Conservation (phyloP, 1,284 basidiomycete species). For the Papiliotrema laurentii region DNA sequence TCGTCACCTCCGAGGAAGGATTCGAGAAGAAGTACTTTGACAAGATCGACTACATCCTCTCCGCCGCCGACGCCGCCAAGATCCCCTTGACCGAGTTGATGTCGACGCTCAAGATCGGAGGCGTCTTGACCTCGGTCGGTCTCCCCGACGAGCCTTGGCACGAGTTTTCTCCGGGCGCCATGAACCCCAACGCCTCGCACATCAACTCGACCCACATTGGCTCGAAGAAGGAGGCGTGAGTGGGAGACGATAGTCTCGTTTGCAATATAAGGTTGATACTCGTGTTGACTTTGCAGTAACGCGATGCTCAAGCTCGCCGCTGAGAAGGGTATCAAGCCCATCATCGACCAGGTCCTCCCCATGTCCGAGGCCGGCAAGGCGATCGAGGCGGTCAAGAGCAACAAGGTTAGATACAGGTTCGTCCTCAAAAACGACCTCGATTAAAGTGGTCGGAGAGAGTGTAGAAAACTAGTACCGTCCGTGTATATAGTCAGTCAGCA, state of each 20-base stretch:
- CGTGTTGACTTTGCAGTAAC: slow-evolving; percentile 11
- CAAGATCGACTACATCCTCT: slow-evolving; percentile 61
- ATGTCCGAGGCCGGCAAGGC: slow-evolving; percentile 58
- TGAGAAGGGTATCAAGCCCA: slow-evolving; percentile 54
- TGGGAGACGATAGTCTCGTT: no score
- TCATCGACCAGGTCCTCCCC: slow-evolving; percentile 51
- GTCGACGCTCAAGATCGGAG: slow-evolving; percentile 54
- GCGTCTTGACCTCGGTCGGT: slow-evolving; percentile 54
- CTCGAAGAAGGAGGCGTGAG: slow-evolving; percentile 56
- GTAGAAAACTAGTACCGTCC: not conserved
- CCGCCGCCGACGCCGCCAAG: slow-evolving; percentile 49
- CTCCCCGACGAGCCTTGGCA: slow-evolving; percentile 50
- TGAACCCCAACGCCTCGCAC: slow-evolving; percentile 18
- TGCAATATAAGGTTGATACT: not conserved
- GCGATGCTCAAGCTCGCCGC: slow-evolving; percentile 60
- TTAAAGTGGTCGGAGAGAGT: not conserved
- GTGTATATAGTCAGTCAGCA: not conserved
- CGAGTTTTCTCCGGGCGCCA: slow-evolving; percentile 19
- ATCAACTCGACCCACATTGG: slow-evolving; percentile 55
- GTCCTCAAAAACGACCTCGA: slow-evolving; percentile 49
- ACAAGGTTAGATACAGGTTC: slow-evolving; percentile 55
- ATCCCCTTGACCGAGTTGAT: slow-evolving; percentile 50
- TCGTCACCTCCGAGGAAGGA: slow-evolving; percentile 49
- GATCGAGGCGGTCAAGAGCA: slow-evolving; percentile 54
- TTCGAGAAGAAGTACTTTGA: slow-evolving; percentile 50